Conservation (phyloP, 768 basidiomycete species). For the Termitomyces sp. region DNA sequence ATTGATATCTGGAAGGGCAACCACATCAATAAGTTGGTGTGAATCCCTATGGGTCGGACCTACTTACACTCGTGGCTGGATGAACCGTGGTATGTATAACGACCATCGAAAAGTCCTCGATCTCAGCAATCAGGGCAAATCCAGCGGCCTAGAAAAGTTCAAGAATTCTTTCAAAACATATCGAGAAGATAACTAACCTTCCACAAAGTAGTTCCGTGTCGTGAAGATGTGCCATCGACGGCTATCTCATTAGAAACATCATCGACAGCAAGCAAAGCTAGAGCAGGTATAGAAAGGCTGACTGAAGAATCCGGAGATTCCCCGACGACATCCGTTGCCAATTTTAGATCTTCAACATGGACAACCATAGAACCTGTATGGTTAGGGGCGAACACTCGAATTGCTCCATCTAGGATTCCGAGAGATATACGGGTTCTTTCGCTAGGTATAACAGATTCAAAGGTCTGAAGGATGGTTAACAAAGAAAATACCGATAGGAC, state of each 20-base stretch:
- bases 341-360: slow-evolving; percentile 59
- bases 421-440: slow-evolving; percentile 76
- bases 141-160: slow-evolving; percentile 46
- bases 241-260: slow-evolving; percentile 24
- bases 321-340: slow-evolving; percentile 70
- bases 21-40: background rate
- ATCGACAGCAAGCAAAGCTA: slow-evolving; percentile 43
- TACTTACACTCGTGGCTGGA: slow-evolving; percentile 32
- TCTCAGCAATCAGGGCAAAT: slow-evolving; percentile 63
- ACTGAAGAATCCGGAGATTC: slow-evolving; percentile 54
- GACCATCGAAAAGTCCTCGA: slow-evolving; percentile 42
- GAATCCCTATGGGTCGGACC: background rate
- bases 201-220: slow-evolving; percentile 50
- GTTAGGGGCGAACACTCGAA: slow-evolving; percentile 52
- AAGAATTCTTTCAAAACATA: background rate
- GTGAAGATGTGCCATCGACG: slow-evolving; percentile 14
- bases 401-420: slow-evolving; percentile 58
- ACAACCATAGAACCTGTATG: slow-evolving; percentile 64
- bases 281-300: slow-evolving; percentile 38
- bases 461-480: slow-evolving; percentile 43
- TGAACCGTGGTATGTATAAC: slow-evolving; percentile 30
- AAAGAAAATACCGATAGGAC: background rate
- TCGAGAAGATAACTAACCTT: slow-evolving; percentile 43
- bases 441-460: slow-evolving; percentile 88
- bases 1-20: slow-evolving; percentile 44